Conservation (phyloP, 345 rosid genomes). For the Aethionema arabicum region DNA sequence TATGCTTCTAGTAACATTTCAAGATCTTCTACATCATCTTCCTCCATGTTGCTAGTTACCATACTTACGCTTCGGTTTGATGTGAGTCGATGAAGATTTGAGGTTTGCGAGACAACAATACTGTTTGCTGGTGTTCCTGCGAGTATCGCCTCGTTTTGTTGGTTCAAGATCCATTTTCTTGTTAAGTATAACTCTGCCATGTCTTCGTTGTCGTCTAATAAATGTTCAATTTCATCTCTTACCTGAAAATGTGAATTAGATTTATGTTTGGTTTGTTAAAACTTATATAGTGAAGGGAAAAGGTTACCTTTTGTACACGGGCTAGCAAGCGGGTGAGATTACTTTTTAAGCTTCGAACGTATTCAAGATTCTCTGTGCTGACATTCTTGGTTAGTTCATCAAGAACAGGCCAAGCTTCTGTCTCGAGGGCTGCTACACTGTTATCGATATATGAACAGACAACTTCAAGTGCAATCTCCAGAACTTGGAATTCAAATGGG, state of each 20-base stretch:
- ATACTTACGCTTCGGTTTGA: conserved; percentile 68
- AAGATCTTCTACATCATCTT: conserved; percentile 76
- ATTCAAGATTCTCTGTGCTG: conserved; percentile 92
- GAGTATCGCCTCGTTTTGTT: conserved; percentile 61
- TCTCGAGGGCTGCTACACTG: conserved; percentile 68
- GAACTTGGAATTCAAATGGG: conserved; percentile 93
- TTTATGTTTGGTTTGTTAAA: neutral
- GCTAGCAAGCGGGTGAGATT: conserved; percentile 86
- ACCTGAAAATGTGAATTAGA: conserved; percentile 45
- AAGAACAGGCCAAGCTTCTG: conserved; percentile 79
- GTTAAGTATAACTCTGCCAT: conserved; percentile 81
- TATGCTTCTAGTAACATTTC: conserved; percentile 96
- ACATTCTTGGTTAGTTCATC: conserved; percentile 89
- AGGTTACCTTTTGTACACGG: conserved; percentile 84
- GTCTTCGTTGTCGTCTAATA: conserved; percentile 84
- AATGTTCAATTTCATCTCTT: conserved; percentile 88
- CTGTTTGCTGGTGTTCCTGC: conserved; percentile 48
- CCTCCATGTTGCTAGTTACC: conserved; percentile 54
- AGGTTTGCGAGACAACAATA: conserved; percentile 31
- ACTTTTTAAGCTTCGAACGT: conserved; percentile 85
- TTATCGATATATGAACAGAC: conserved; percentile 70
- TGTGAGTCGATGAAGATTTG: conserved; percentile 45
- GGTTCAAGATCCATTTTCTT: conserved; percentile 74
- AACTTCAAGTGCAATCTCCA: conserved; percentile 88
- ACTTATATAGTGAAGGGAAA: neutral